Evolutionary conservation across 2,329 filamentous ascomycete genomes (phyloP).

Genomic region (Colletotrichum tabaci): DNA sequence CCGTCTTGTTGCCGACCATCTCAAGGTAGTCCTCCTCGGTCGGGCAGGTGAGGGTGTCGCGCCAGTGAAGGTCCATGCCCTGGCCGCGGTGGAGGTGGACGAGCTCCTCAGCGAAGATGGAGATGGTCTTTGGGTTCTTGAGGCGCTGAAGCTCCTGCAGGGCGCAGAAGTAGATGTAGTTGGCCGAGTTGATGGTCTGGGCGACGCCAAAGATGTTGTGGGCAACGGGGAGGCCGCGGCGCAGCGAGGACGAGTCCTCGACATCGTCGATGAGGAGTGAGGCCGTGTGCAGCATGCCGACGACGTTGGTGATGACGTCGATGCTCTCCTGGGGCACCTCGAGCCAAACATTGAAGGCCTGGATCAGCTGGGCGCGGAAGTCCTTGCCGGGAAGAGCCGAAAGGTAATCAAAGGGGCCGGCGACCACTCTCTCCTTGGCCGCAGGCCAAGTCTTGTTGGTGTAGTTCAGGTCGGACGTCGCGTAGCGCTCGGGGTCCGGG

Average conservation of each 20-base stretch:
- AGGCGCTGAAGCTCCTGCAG: constrained; percentile 82
- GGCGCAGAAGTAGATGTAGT: constrained; percentile 89
- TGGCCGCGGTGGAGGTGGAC: constrained; percentile 89
- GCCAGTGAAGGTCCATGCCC: constrained; percentile 93
- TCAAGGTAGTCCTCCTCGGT: constrained; percentile 93
- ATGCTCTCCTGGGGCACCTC: constrained; percentile 80
- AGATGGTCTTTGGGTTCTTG: constrained; percentile 75
- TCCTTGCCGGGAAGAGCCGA: constrained; percentile 86
- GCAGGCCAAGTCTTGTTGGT: constrained; percentile 73
- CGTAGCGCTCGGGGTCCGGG: constrained; percentile 67
- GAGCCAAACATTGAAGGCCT: constrained; percentile 85
- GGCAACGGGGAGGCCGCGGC: constrained; percentile 85
- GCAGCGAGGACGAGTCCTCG: constrained; percentile 83
- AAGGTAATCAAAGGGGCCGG: constrained; percentile 86
- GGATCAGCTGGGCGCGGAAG: constrained; percentile 84
- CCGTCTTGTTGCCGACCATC: constrained; percentile 94
- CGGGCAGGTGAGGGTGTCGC: constrained; percentile 86
- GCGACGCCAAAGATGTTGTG: constrained; percentile 88
- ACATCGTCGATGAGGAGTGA: constrained; percentile 90
- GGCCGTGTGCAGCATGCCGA: constrained; percentile 89
- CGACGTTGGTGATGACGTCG: constrained; percentile 81
- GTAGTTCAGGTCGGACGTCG: constrained; percentile 69
- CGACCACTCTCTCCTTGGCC: constrained; percentile 83
- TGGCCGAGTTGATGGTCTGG: constrained; percentile 92
- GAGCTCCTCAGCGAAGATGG: constrained; percentile 86